phyloP scores from a whole-genome alignment of 2,329 filamentous ascomycete genomes.

The Fusarium piperis region DNA sequence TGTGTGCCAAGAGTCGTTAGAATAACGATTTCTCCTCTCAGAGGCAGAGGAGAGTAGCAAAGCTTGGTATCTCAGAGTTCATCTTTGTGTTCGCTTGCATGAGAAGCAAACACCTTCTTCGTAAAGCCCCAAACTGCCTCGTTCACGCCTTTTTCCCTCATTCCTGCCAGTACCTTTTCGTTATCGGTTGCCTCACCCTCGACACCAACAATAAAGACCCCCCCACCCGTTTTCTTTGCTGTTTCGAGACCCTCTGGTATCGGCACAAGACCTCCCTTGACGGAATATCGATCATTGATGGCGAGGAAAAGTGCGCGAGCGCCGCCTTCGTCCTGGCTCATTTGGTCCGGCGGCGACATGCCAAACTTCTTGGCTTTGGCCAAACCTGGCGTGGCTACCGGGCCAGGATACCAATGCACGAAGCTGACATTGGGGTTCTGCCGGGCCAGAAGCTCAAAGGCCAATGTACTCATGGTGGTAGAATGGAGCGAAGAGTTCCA shows the following conservation, averaged over 20 bases:
- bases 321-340: neutral
- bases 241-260: neutral
- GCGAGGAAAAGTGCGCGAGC: neutral
- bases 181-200: slow-evolving; percentile 6
- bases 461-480: slow-evolving; percentile 11
- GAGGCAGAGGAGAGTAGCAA: neutral
- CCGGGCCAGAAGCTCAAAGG: neutral
- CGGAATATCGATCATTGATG: neutral
- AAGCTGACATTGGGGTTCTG: neutral
- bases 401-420: slow-evolving; percentile 5
- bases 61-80: neutral
- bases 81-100: neutral
- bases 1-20: too few relatives aligned
- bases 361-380: neutral
- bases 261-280: neutral
- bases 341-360: neutral
- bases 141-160: neutral
- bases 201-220: neutral
- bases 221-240: neutral
- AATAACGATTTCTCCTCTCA: neutral
- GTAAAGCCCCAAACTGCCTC: neutral
- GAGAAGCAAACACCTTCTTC: neutral
- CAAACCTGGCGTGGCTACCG: neutral
- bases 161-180: neutral
- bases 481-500: slow-evolving; percentile 8